Percentiles rank a stretch among this genome's conserved stretches.
These are phyloP conservation scores for Leucoagaricus sp. DNA, from an alignment of 1,284 basidiomycete genomes.

Conservation along the genomic window DNA sequence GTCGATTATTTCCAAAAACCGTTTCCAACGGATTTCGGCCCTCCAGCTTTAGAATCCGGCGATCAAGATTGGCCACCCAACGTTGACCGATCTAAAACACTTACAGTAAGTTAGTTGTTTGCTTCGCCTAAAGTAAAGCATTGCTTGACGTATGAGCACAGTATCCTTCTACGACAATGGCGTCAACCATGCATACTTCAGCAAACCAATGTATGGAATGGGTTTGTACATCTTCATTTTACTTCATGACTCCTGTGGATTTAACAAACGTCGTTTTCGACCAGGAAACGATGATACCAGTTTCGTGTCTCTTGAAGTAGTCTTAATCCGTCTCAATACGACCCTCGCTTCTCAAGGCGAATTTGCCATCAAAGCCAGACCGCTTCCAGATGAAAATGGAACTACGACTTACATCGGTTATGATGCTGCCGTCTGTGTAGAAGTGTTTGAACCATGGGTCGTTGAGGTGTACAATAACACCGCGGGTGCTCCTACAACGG, in stretches of 20 bases:
- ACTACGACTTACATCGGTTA: conserved; percentile 36
- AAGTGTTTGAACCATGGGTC: conserved; percentile 44
- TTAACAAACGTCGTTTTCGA: neutral
- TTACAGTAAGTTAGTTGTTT: neutral
- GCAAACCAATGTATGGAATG: conserved; percentile 1
- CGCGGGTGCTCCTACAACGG: conserved; percentile 19
- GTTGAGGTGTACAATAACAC: conserved; percentile 39
- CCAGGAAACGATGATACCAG: conserved; percentile 21
- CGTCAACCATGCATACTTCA: conserved; percentile 6
- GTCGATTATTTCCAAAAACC: conserved; percentile 33
- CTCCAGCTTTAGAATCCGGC: neutral
- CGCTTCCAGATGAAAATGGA: conserved; percentile 28
- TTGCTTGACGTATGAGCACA: neutral
- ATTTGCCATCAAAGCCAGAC: conserved; percentile 26
- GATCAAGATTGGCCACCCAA: conserved; percentile 8
- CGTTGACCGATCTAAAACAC: neutral
- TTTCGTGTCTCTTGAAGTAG: conserved; percentile 38
- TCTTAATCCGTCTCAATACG: conserved; percentile 41
- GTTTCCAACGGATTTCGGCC: conserved; percentile 23
- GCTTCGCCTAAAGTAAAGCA: too few species aligned
- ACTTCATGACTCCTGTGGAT: neutral
- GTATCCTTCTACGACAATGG: conserved; percentile 5
- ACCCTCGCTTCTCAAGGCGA: conserved; percentile 36
- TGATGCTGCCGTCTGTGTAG: conserved; percentile 42
- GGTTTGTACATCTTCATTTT: neutral